Evolutionary conservation across 129 eudicot species (phyloP).

Genomic region (Apium graveolens): DNA sequence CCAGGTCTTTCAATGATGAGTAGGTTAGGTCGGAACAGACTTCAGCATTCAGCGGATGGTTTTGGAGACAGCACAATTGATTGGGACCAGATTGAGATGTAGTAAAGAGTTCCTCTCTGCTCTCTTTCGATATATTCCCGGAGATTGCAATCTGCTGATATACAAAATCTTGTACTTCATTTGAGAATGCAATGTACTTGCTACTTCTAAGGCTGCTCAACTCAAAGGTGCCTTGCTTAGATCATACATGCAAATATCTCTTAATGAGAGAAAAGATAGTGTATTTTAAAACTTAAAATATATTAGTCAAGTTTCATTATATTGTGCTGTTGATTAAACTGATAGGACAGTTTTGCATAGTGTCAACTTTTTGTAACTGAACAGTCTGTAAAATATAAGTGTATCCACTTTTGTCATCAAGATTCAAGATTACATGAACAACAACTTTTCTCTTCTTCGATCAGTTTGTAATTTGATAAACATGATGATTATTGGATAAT

Average conservation of each 20-base stretch:
- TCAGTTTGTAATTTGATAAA: too few relatives aligned
- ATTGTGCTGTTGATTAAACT: too few relatives aligned
- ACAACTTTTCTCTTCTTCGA: too few relatives aligned
- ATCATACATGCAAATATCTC: not conserved
- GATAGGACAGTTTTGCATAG: too few relatives aligned
- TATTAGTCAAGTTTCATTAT: too few relatives aligned
- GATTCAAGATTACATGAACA: too few relatives aligned
- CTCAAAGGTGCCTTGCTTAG: not conserved
- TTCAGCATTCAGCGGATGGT: conserved; percentile 20
- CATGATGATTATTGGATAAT: too few relatives aligned
- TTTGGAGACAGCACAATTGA: conserved; percentile 34
- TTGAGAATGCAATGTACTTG: not conserved
- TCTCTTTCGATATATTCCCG: not conserved
- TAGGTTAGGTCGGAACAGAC: conserved; percentile 26
- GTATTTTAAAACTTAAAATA: too few relatives aligned
- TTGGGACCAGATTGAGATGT: conserved; percentile 36
- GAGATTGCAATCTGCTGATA: not conserved
- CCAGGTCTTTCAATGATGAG: conserved; percentile 64
- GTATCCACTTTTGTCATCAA: too few relatives aligned
- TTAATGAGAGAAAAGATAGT: not conserved
- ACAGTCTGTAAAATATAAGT: too few relatives aligned
- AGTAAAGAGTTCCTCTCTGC: not conserved
- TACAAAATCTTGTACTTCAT: not conserved
- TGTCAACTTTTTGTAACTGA: too few relatives aligned
- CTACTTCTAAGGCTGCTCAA: not conserved